phyloP scores from a whole-genome alignment of 1,284 basidiomycete species.

The Clitocybe nebularis region DNA sequence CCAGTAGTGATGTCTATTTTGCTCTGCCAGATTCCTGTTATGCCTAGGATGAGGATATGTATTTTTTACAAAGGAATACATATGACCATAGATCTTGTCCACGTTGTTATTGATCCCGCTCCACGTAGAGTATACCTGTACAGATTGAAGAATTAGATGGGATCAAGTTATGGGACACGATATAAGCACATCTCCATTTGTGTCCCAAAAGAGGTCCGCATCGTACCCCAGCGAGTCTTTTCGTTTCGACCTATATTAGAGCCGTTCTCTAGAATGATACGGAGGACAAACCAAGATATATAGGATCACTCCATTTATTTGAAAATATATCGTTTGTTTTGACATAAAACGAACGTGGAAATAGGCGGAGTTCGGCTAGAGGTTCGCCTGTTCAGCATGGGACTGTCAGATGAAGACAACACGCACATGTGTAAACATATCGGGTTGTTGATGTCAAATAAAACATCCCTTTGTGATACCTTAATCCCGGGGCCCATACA shows the following conservation, averaged over 20 bases:
- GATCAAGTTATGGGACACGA: background rate
- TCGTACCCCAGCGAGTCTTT: slow-evolving; percentile 38
- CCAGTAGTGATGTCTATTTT: slow-evolving; percentile 38
- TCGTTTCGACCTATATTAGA: background rate
- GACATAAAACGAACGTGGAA: slow-evolving; percentile 38
- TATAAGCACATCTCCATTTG: slow-evolving; percentile 28
- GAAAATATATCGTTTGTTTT: slow-evolving; percentile 37
- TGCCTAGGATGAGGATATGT: slow-evolving; percentile 3
- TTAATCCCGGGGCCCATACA: slow-evolving; percentile 28
- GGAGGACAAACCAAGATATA: slow-evolving; percentile 31
- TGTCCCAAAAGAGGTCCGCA: slow-evolving; percentile 38
- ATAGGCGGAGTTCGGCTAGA: slow-evolving; percentile 32
- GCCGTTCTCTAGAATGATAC: background rate
- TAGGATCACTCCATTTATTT: slow-evolving; percentile 40
- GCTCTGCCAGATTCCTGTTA: slow-evolving; percentile 34
- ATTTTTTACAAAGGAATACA: slow-evolving; percentile 1
- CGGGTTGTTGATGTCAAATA: slow-evolving; percentile 32
- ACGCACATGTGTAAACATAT: slow-evolving; percentile 34
- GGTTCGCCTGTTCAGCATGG: background rate
- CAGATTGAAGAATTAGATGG: background rate
- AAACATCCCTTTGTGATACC: slow-evolving; percentile 31
- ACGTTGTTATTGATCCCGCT: slow-evolving; percentile 34
- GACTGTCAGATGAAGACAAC: background rate
- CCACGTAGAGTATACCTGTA: slow-evolving; percentile 33
- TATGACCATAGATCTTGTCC: slow-evolving; percentile 35